Conservation (phyloP, 139 green algal genomes). For the Chlorella sp. region DNA sequence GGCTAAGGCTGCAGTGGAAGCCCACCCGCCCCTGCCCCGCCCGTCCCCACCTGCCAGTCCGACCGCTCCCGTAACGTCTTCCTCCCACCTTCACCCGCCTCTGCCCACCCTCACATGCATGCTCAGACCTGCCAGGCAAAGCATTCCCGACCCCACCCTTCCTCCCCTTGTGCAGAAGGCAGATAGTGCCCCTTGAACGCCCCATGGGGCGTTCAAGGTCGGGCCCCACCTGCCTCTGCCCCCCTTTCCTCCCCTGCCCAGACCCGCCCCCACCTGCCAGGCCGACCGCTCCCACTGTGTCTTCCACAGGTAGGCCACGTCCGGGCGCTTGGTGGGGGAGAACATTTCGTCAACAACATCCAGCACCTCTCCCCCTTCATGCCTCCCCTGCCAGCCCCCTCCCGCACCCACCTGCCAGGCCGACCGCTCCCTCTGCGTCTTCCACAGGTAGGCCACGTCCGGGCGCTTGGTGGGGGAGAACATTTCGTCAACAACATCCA, state of each 20-base stretch:
- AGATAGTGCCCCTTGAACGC: too few relatives aligned
- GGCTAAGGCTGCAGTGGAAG: background rate
- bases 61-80: background rate
- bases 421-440: slow-evolving; percentile 17
- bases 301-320: background rate
- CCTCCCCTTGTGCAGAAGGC: too few relatives aligned
- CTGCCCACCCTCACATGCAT: too few relatives aligned
- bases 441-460: slow-evolving; percentile 18
- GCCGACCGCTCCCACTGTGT: background rate
- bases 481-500: slow-evolving; percentile 29
- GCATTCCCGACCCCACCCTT: too few relatives aligned
- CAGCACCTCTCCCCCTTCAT: background rate
- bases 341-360: slow-evolving; percentile 31
- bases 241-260: background rate
- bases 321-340: slow-evolving; percentile 21
- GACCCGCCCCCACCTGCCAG: background rate
- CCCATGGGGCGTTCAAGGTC: too few relatives aligned
- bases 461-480: slow-evolving; percentile 30
- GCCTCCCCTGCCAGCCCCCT: background rate
- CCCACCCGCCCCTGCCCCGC: background rate
- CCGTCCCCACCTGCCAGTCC: background rate
- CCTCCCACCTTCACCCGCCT: too few relatives aligned
- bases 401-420: slow-evolving; percentile 18
- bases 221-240: background rate
- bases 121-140: too few relatives aligned